Evolutionary conservation across 352 stramenopile genomes (phyloP), one percentile per base, ranked within the genome.

Genomic region (Globisporangium abappressorium): DNA sequence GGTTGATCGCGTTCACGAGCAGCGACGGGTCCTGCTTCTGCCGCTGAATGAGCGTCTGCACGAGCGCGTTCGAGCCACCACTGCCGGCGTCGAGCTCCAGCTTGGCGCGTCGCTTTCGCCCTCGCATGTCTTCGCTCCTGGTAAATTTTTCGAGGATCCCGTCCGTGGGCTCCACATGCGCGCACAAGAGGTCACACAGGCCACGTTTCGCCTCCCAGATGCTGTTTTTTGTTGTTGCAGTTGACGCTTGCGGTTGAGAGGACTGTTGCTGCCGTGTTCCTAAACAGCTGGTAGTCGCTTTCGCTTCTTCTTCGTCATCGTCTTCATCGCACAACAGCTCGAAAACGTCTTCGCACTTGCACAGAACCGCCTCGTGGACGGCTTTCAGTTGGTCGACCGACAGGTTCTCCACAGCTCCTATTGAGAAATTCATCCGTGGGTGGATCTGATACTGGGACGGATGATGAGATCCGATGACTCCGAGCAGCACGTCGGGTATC

Each of bases 1-100:
- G 75, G 49, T 86, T 90, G 66, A 92, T 80, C 0, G 73, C 79
- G 30, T 83, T 79, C 12, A 90, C 79, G 34, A 92, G 75, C 24
- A 91, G 59, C 41, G 75, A 73, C 0, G 84, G 82, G 56, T 90
- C 76, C n/a, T 78, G 73, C 54, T 79, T 80, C 62, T 90, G 78
- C 1, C 71, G 63, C 63, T 79, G 74, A 41, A 92, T 85, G 41
- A 94, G 62, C 7, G 66, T 70, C 18, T 79, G 75, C n/a, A 91
- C 78, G 6, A 90, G 64, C 9, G 73, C 64, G 15, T 61, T 61
- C 57, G 70, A 65, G 30, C 65, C 41, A 12, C 63, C 41, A 12
- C 63, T 58, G 66, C 68, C n/a, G 65, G 74, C 75, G 3, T 80
- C 70, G 0, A 68, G 14, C 8, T 75, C 70, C 11, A 62, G 56